phyloP scores from a whole-genome alignment of 306 rosid genomes.

The Cucumis cinereus region DNA sequence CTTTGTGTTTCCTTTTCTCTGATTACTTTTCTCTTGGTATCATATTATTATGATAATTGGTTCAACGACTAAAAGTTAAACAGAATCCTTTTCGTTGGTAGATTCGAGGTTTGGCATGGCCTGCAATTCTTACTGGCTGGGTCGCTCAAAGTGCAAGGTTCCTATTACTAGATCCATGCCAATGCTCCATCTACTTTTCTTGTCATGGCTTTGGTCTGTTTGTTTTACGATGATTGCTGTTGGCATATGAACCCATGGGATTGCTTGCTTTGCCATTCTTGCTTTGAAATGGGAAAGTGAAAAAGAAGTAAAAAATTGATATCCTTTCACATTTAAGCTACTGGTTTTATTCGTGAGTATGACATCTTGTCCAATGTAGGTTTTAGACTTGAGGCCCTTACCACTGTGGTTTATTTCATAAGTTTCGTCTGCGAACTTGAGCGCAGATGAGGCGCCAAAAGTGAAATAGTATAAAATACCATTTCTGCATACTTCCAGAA shows the following conservation, averaged over 20 bases:
- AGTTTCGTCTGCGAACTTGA: background rate
- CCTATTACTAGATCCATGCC: conserved; percentile 7
- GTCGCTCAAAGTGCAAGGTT: conserved; percentile 84
- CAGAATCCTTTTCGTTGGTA: conserved; percentile 19
- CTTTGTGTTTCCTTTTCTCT: background rate
- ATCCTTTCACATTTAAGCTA: background rate
- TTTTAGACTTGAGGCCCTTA: background rate
- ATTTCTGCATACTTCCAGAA: background rate
- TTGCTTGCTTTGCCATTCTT: background rate
- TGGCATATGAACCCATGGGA: background rate
- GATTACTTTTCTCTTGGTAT: background rate
- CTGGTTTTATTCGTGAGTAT: background rate
- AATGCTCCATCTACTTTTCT: conserved; percentile 4
- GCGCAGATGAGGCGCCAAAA: background rate
- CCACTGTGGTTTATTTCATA: background rate
- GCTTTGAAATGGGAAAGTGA: background rate
- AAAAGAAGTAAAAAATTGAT: background rate
- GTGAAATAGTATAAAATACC: background rate
- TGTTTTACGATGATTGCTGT: background rate
- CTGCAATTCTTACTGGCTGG: conserved; percentile 58
- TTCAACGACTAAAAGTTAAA: conserved; percentile 11
- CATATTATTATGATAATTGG: background rate
- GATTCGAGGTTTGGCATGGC: conserved; percentile 85
- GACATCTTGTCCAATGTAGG: background rate
- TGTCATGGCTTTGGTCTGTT: conserved; percentile 1